phyloP scores from a whole-genome alignment of 768 basidiomycete species.

The Podaxis sp. region DNA sequence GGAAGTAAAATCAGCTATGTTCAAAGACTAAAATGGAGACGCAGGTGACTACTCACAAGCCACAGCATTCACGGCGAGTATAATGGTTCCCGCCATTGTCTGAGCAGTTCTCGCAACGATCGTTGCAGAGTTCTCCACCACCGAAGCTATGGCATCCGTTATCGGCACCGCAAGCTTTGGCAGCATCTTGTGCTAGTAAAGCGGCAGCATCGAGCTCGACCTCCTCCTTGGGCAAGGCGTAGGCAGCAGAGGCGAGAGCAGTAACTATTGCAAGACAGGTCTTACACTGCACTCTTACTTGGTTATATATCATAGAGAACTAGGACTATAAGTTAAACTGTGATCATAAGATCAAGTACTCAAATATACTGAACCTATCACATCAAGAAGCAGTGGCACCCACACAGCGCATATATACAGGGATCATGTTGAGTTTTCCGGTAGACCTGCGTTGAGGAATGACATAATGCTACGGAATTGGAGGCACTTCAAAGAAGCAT shows the following conservation, averaged over 20 bases:
- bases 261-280: neutral
- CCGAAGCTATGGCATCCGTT: neutral
- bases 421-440: no score
- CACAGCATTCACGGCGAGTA: neutral
- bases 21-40: neutral
- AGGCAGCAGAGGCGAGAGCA: neutral
- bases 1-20: neutral
- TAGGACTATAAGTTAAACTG: no score
- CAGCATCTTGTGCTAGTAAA: neutral
- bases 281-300: neutral
- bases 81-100: neutral
- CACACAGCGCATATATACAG: no score
- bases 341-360: no score
- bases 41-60: neutral
- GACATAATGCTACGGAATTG: no score
- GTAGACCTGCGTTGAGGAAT: no score
- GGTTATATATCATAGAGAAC: no score
- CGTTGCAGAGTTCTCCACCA: neutral
- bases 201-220: neutral
- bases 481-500: no score
- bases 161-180: neutral
- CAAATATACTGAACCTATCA: no score
- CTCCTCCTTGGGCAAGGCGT: neutral
- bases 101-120: neutral
- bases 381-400: no score